Conservation (phyloP, 2,329 filamentous ascomycete species). For the Phialophora verrucosa region DNA sequence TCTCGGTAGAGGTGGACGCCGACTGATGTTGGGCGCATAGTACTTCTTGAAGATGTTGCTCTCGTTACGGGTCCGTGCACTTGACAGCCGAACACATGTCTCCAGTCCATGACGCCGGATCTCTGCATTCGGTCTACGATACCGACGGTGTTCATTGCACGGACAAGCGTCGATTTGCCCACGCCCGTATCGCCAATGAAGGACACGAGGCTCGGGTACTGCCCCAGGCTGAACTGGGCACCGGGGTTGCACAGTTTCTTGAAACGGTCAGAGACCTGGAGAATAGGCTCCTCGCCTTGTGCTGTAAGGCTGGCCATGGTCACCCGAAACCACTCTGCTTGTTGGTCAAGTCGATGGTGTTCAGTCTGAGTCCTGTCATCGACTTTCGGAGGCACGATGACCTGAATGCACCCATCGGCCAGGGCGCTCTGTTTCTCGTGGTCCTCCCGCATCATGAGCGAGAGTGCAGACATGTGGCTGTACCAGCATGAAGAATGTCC, state of each 20-base stretch:
- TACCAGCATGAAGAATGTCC: conserved; percentile 16
- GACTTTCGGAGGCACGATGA: conserved; percentile 4
- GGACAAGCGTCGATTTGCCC: conserved; percentile 11
- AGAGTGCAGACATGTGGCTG: neutral
- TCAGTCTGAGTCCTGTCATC: conserved; percentile 6
- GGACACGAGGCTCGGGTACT: conserved; percentile 12
- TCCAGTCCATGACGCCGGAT: conserved; percentile 11
- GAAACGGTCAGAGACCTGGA: conserved; percentile 13
- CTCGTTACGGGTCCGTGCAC: conserved; percentile 6
- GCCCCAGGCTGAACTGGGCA: conserved; percentile 11
- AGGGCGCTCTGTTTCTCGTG: conserved; percentile 12
- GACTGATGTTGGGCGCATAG: conserved; percentile 10
- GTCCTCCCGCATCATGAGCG: conserved; percentile 3
- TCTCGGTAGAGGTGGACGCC: conserved; percentile 13
- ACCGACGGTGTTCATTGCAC: conserved; percentile 10
- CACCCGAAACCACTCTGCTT: conserved; percentile 15
- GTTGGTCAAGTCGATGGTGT: conserved; percentile 9
- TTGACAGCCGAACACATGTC: conserved; percentile 7
- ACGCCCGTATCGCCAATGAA: conserved; percentile 14
- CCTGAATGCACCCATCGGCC: conserved; percentile 12
- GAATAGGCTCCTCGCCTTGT: conserved; percentile 9
- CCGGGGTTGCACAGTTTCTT: conserved; percentile 13
- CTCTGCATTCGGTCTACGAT: conserved; percentile 11
- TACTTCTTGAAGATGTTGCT: neutral
- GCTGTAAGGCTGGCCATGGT: conserved; percentile 9